A percentile compares a stretch with the other conserved stretches of the same genome.
These are phyloP conservation scores for Obba rivulosa DNA, from an alignment of 768 basidiomycete species.

Conservation along the genomic window DNA sequence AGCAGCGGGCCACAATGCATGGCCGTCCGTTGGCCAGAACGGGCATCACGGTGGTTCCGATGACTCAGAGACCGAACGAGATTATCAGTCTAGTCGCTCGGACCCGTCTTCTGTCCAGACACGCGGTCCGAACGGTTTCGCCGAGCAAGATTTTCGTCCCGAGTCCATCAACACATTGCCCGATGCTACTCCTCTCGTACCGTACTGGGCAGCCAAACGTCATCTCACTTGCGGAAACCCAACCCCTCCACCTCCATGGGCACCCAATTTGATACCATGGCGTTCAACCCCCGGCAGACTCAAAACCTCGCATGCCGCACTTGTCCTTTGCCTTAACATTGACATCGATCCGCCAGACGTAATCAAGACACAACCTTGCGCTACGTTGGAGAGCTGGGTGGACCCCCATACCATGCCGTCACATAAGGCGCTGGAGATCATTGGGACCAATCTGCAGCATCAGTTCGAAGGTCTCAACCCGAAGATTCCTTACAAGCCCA, in stretches of 20 bases:
- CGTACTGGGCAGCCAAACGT: constrained; percentile 84
- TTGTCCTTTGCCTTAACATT: constrained; percentile 93
- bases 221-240: constrained; percentile 90
- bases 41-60: constrained; percentile 10
- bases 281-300: constrained; percentile 79
- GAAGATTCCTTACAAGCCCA: constrained; percentile 91
- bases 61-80: constrained; percentile 29
- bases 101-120: constrained; percentile 25
- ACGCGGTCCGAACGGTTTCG: constrained; percentile 18
- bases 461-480: constrained; percentile 95
- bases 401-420: constrained; percentile 92
- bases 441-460: constrained; percentile 87
- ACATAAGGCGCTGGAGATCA: constrained; percentile 89
- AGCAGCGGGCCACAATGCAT: constrained; percentile 4
- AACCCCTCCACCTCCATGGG: constrained; percentile 61
- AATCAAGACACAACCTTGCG: constrained; percentile 95
- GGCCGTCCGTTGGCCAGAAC: constrained; percentile 2
- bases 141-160: constrained; percentile 23
- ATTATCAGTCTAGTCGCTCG: constrained; percentile 24
- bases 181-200: constrained; percentile 54
- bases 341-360: constrained; percentile 97
- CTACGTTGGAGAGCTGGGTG: constrained; percentile 94
- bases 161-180: constrained; percentile 26
- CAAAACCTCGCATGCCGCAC: constrained; percentile 84
- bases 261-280: constrained; percentile 69